Evolutionary conservation across 371 early-diverging fungal genomes (phyloP).

Genomic region (Mortierella sp.): DNA sequence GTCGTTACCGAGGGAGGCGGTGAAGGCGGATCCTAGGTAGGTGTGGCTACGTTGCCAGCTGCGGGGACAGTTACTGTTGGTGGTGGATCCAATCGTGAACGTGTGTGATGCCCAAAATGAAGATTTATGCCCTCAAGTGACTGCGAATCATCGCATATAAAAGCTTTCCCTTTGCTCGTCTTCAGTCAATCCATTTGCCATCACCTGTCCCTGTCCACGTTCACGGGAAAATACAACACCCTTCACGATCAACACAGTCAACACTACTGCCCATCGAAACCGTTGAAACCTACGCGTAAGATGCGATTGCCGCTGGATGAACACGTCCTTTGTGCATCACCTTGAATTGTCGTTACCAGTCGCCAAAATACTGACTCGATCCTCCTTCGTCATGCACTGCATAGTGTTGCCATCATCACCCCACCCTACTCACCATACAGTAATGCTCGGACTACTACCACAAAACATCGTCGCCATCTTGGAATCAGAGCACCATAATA

Average conservation of each 20-base stretch:
- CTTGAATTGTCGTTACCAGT: not conserved
- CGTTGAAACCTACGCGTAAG: not conserved
- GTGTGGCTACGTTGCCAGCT: no score
- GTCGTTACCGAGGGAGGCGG: no score
- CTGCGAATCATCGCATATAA: not conserved
- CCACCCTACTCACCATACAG: not conserved
- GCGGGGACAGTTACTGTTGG: no score
- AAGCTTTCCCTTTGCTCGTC: not conserved
- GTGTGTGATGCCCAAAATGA: no score
- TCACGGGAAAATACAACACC: not conserved
- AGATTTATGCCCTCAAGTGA: not conserved
- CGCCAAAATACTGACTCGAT: not conserved
- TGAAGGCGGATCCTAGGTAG: no score
- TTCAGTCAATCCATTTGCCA: not conserved
- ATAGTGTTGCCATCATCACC: not conserved
- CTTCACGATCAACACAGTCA: not conserved
- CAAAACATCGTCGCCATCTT: not conserved
- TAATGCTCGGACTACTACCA: slow-evolving; percentile 5
- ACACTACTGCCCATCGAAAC: not conserved
- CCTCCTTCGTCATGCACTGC: not conserved
- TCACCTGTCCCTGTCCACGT: not conserved
- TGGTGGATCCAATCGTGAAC: no score
- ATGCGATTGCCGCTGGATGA: not conserved
- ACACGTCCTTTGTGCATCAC: not conserved
- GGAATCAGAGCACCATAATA: not conserved